phyloP scores from a whole-genome alignment of 768 basidiomycete species.

The Hemileccinum rubropunctum region DNA sequence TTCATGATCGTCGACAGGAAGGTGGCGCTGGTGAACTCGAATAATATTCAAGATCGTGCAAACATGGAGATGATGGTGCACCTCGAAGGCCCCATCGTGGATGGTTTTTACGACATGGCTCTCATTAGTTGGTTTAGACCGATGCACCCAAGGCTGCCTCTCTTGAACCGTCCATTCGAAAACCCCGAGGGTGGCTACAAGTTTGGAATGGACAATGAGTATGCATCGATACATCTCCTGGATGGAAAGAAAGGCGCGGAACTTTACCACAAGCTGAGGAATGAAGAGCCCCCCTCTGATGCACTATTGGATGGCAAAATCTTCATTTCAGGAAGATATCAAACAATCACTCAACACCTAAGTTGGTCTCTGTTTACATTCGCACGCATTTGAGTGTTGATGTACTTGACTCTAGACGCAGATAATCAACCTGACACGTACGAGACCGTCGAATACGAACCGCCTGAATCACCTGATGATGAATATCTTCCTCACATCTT shows the following conservation, averaged over 20 bases:
- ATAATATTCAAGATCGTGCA: slow-evolving; percentile 63
- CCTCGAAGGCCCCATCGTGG: slow-evolving; percentile 68
- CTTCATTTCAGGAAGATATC: slow-evolving; percentile 32
- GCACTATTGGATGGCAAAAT: slow-evolving; percentile 7
- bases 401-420: slow-evolving; percentile 23
- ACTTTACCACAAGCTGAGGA: slow-evolving; percentile 19
- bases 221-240: slow-evolving; percentile 26
- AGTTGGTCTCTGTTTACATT: slow-evolving; percentile 23
- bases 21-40: slow-evolving; percentile 60
- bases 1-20: slow-evolving; percentile 69
- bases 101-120: slow-evolving; percentile 67
- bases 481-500: slow-evolving; percentile 63
- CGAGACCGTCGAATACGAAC: slow-evolving; percentile 28
- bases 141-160: slow-evolving; percentile 45
- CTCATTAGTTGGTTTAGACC: slow-evolving; percentile 58
- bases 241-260: slow-evolving; percentile 27
- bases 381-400: slow-evolving; percentile 9
- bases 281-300: slow-evolving; percentile 12
- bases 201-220: slow-evolving; percentile 33
- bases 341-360: slow-evolving; percentile 40
- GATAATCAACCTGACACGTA: slow-evolving; percentile 35
- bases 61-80: slow-evolving; percentile 64
- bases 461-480: slow-evolving; percentile 30
- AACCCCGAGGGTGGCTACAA: slow-evolving; percentile 37
- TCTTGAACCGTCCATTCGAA: slow-evolving; percentile 33